phyloP scores from a whole-genome alignment of 2,329 filamentous ascomycete genomes.

The Cladosporium sp. region DNA sequence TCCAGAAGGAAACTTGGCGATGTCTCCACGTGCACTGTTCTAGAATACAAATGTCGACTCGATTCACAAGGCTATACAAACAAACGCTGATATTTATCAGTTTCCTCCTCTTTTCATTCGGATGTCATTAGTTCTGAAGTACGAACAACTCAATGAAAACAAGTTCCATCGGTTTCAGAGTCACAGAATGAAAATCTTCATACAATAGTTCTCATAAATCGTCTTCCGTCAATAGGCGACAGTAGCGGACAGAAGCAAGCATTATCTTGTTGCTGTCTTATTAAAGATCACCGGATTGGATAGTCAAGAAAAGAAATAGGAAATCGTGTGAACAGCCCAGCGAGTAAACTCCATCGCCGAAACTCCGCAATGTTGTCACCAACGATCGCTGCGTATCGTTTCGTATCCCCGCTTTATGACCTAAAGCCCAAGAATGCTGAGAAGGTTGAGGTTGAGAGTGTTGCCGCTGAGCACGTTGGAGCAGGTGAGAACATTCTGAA shows the following conservation, averaged over 20 bases:
- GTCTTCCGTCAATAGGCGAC: neutral
- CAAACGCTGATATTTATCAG: too few species aligned
- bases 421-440: neutral
- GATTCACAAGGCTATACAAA: too few species aligned
- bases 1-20: too few species aligned
- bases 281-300: neutral
- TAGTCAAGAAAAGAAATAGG: neutral
- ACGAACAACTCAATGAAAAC: too few species aligned
- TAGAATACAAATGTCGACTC: too few species aligned
- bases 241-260: neutral
- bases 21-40: too few species aligned
- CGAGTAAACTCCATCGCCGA: neutral
- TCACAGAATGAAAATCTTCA: neutral
- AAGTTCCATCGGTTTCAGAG: neutral
- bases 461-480: slow-evolving; percentile 2
- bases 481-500: neutral
- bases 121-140: too few species aligned
- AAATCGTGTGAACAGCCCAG: neutral
- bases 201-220: neutral
- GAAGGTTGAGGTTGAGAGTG: slow-evolving; percentile 2
- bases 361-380: neutral
- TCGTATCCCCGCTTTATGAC: neutral
- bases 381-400: neutral
- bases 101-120: too few species aligned
- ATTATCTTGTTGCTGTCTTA: neutral